These are phyloP conservation scores for Triangularia setosa DNA, from an alignment of 2,329 filamentous ascomycete genomes.

Conservation along the genomic window DNA sequence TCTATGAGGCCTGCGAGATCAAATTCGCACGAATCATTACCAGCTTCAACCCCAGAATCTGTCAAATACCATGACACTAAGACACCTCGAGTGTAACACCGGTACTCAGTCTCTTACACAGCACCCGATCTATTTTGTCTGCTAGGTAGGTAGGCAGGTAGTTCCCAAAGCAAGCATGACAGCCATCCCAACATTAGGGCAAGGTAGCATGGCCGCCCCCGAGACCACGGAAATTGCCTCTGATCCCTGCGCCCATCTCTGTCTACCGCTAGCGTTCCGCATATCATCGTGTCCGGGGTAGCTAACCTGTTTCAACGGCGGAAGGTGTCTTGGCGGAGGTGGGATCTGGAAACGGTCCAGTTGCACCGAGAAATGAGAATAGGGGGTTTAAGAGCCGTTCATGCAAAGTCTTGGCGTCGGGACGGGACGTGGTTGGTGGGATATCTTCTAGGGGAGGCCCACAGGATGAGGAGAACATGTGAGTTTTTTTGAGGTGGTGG, in stretches of 20 bases:
- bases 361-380: background rate
- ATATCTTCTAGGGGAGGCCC: slow-evolving; percentile 1
- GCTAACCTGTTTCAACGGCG: background rate
- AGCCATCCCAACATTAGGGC: background rate
- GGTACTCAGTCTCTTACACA: background rate
- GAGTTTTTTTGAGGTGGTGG: too few relatives aligned
- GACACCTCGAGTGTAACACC: background rate
- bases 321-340: background rate
- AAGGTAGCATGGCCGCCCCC: background rate
- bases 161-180: background rate
- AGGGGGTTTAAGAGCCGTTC: background rate
- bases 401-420: slow-evolving; percentile 17
- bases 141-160: too few relatives aligned
- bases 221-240: background rate
- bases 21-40: slow-evolving; percentile 1
- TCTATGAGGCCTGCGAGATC: background rate
- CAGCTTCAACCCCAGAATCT: background rate
- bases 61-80: background rate
- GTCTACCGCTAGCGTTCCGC: background rate
- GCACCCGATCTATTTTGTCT: background rate
- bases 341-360: background rate
- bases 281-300: background rate
- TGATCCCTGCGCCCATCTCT: background rate
- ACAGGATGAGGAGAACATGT: background rate
- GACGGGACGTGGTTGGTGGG: slow-evolving; percentile 13